phyloP scores from a whole-genome alignment of 768 basidiomycete species.

The Sporobolomyces roseus region DNA sequence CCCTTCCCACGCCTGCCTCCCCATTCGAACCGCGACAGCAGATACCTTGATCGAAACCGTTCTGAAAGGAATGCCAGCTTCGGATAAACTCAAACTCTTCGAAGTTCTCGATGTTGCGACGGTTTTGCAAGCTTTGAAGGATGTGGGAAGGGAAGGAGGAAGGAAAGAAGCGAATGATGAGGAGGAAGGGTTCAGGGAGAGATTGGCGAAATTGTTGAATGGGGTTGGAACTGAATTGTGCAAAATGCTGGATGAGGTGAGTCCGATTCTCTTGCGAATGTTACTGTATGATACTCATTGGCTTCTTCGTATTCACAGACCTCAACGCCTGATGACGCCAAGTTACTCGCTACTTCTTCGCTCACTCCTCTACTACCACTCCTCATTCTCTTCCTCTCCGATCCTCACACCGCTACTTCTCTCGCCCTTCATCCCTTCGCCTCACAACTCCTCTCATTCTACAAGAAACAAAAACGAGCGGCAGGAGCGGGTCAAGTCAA shows the following conservation, averaged over 20 bases:
- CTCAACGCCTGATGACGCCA: conserved; percentile 18
- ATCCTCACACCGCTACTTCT: conserved; percentile 83
- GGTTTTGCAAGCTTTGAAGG: conserved; percentile 74
- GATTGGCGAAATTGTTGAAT: conserved; percentile 77
- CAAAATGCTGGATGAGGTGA: conserved; percentile 73
- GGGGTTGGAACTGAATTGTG: conserved; percentile 73
- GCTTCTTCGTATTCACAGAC: not conserved
- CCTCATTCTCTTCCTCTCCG: conserved; percentile 81
- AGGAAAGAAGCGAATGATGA: conserved; percentile 68
- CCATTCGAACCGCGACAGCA: conserved; percentile 77
- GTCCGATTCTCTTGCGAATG: conserved; percentile 22
- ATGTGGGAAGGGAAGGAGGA: conserved; percentile 58
- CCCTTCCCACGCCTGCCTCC: conserved; percentile 55
- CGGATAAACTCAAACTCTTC: conserved; percentile 77
- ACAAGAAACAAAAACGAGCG: conserved; percentile 61
- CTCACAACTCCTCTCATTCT: conserved; percentile 66
- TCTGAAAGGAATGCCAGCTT: conserved; percentile 88
- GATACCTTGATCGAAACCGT: conserved; percentile 76
- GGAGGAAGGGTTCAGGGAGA: conserved; percentile 82
- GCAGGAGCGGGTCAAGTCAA: conserved; percentile 56
- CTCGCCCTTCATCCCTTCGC: conserved; percentile 78
- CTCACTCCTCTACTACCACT: conserved; percentile 60
- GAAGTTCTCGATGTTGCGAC: conserved; percentile 80
- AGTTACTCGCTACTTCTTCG: conserved; percentile 6
- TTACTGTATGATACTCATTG: not conserved